Evolutionary conservation across 2,329 filamentous ascomycete genomes (phyloP).

Genomic region (Aspergillus bombycis): DNA sequence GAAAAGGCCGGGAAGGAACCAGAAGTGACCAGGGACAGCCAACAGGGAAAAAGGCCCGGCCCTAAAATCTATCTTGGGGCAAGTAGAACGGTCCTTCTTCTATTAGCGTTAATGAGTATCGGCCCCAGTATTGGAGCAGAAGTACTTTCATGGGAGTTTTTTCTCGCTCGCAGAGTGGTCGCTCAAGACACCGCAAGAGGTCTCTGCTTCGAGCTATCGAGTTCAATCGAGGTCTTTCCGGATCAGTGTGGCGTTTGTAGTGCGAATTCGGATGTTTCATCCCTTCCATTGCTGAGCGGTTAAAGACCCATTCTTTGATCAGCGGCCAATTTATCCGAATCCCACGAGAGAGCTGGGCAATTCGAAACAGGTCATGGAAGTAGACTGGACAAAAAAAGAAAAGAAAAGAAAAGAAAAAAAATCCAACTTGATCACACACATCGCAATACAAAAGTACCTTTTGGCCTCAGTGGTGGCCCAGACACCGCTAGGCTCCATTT

Average conservation of each 20-base stretch:
- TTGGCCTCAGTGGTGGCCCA: not conserved
- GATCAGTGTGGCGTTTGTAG: not conserved
- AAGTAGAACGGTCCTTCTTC: not conserved
- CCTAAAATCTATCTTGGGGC: not conserved
- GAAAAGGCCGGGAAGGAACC: not conserved
- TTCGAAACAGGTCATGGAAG: not conserved
- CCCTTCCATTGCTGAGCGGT: conserved; percentile 10
- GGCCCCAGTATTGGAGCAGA: not conserved
- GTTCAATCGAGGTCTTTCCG: conserved; percentile 1
- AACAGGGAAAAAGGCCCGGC: not conserved
- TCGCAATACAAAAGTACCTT: not conserved
- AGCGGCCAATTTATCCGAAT: not conserved
- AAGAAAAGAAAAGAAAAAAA: not conserved
- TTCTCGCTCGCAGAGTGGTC: not conserved
- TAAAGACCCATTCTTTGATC: not conserved
- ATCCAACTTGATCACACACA: not conserved
- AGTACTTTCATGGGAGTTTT: not conserved
- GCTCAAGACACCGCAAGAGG: not conserved
- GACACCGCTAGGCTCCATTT: not conserved
- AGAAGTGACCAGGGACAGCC: not conserved
- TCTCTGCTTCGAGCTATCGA: not conserved
- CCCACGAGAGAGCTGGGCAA: not conserved
- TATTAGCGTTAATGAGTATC: not conserved
- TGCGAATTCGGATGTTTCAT: conserved; percentile 5
- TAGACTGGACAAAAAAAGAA: not conserved